Evolutionary conservation across 108 stramenopile species (phyloP), one percentile per base, ranked within the genome.

Genomic region (Nitzschia sp.): DNA sequence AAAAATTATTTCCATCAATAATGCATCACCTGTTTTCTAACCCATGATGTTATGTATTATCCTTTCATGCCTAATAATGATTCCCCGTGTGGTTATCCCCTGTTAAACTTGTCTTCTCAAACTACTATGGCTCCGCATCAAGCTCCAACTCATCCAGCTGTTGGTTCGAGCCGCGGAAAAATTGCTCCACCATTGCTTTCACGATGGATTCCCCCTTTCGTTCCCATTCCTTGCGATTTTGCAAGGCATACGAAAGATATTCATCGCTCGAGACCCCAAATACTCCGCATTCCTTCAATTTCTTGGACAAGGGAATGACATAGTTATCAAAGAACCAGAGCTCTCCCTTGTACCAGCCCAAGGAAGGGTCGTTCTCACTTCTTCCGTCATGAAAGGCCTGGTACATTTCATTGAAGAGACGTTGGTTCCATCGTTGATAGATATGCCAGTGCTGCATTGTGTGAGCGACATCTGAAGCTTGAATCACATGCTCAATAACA

Each of bases 361-460:
- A 23, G 41, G 61, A 16, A 27, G 61, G 61, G 5, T 62, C 26
- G 25, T 45, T 45, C 13, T n/a, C 35, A 11, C 25, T 26, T 41
- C 61, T 13, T 1, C 61, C 61, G 1, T 35, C 61, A 23, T 17
- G 36, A 41, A 36, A 62, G 8, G 61, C 67, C 0, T 35, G 41
- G 19, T 60, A 53, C 23, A 80, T 47, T 62, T 83, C 82, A 32
- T 78, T 77, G 68, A 69, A 83, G 11, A 83, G 68, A 28, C 72
- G 45, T 34, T 73, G 73, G 45, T 84, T 81, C 80, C 80, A 84
- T 48, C 77, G 81, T 23, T 59, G 58, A 35, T 77, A 84, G 34
- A 72, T 76, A 13, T 79, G 69, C 80, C 80, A 84, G 17, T 64
- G 53, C 57, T 84, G 83, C 73, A 81, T 53, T 0, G 76, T 55